These are phyloP conservation scores for Alloteropsis semialata DNA, from an alignment of 176 grass and related monocot species.

Conservation along the genomic window DNA sequence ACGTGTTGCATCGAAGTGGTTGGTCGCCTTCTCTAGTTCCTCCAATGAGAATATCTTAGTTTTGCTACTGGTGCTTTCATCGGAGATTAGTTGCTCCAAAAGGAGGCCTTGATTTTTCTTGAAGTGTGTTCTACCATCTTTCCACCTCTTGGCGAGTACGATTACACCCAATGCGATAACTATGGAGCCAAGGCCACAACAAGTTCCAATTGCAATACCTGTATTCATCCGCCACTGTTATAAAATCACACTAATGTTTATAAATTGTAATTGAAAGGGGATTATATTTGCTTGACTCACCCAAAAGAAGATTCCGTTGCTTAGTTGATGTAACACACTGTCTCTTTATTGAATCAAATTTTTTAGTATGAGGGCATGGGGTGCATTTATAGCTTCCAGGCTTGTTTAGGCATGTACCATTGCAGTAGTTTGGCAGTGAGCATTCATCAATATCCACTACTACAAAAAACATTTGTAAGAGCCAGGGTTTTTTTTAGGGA, in stretches of 20 bases:
- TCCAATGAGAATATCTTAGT: too few species aligned
- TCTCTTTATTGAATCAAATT: neutral
- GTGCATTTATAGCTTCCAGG: neutral
- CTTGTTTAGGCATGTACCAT: neutral
- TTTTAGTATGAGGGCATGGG: neutral
- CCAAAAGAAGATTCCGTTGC: neutral
- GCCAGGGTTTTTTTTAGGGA: too few species aligned
- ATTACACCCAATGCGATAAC: neutral
- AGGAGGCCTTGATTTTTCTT: slow-evolving; percentile 25
- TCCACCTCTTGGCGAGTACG: neutral
- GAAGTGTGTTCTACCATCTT: neutral
- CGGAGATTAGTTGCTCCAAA: too few species aligned
- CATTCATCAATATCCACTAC: too few species aligned
- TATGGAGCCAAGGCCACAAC: slow-evolving; percentile 14
- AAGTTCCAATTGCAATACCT: slow-evolving; percentile 16
- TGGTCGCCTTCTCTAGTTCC: too few species aligned
- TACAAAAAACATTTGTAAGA: too few species aligned
- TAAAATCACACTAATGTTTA: neutral
- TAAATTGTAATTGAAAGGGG: neutral
- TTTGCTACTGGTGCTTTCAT: neutral
- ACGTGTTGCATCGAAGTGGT: too few species aligned
- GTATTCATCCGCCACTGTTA: neutral
- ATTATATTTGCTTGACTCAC: neutral
- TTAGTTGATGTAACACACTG: neutral
- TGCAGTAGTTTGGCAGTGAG: too few species aligned